Evolutionary conservation across 768 basidiomycete species (phyloP), one percentile per base, ranked within the genome.

Genomic region (Tulasnella sp.): DNA sequence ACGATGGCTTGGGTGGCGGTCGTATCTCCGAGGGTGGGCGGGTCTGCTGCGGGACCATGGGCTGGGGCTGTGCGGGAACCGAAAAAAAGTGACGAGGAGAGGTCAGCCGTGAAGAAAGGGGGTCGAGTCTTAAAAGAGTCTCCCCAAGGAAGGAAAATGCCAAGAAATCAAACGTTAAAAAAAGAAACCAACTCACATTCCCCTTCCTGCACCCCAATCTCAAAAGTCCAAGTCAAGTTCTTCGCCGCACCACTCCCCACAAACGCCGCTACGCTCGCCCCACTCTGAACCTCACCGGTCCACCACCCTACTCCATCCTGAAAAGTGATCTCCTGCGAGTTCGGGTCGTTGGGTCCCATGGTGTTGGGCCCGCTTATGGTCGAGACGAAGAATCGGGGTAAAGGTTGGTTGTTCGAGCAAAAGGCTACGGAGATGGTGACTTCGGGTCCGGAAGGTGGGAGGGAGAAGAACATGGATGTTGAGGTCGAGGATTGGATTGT

Each of bases 11-110:
- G 89, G 71, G 89, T 91, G 7, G 89, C 83, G 1, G 92, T 92
- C 0, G 91, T 89, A 81, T 94, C 93, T 2, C 91, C 91, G 1
- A 93, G 83, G 7, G 91, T 82, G 0, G 91, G 91, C 0, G 86
- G 80, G 12, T 79, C 79, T 22, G 82, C 75, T 14, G 88, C 80
- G 6, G 82, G 75, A 77, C 85, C 80, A 79, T 90, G 90, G 69
- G 90, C 82, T 22, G 88, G 85, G 14, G 78, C 89, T 90, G 69
- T 11, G 14, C 38, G 52, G 37, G 49, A 19, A 54, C 31, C n/a
- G 22, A 29, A 29, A 19, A 19, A 39, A 29, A 40, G 72, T 0
- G 45, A 19, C 45, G 22, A 5, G 8, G 40, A 45, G 45, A 19
- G 22, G 15, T 45, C 45, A 45, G 45, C n/a, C n/a, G n/a, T n/a